A percentile compares a stretch with the other conserved stretches of the same genome.
phyloP scores from a whole-genome alignment of 139 green algal species.

The Chlorella ohadii region DNA sequence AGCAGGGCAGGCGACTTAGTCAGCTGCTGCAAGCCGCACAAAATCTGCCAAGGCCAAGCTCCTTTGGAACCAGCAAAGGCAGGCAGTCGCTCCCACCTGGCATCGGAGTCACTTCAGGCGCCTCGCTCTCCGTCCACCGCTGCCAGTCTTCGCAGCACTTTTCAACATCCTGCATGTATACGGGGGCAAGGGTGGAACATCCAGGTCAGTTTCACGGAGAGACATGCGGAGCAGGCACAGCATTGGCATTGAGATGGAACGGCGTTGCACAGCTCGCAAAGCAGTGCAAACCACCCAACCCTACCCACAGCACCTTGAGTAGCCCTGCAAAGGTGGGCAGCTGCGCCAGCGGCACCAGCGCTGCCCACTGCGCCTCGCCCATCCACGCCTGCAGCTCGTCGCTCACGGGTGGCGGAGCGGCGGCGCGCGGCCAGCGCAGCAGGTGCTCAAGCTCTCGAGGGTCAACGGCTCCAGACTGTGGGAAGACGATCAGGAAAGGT shows the following conservation, averaged over 20 bases:
- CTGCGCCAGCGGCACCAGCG: constrained; percentile 57
- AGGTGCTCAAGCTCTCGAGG: constrained; percentile 79
- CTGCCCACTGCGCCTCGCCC: constrained; percentile 62
- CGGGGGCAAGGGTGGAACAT: too few species aligned
- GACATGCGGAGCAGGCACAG: too few species aligned
- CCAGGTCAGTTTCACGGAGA: too few species aligned
- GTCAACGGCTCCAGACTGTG: constrained; percentile 69
- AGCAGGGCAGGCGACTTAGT: background rate
- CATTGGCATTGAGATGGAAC: too few species aligned
- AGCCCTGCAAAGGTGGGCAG: constrained; percentile 56
- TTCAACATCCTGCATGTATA: constrained; percentile 76
- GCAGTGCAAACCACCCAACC: too few species aligned
- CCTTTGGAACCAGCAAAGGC: background rate
- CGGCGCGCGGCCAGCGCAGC: constrained; percentile 58
- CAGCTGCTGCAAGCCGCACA: background rate
- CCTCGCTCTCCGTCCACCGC: constrained; percentile 89
- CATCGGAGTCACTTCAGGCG: constrained; percentile 85
- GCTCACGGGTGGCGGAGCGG: constrained; percentile 47
- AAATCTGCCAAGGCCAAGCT: background rate
- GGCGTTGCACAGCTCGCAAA: too few species aligned
- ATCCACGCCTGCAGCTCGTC: constrained; percentile 82
- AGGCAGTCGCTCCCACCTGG: constrained; percentile 49
- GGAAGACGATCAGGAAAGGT: background rate
- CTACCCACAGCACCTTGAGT: constrained; percentile 47
- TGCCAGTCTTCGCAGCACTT: constrained; percentile 83